phyloP scores from a whole-genome alignment of 2,329 filamentous ascomycete genomes.

The Aspergillus sp. region DNA sequence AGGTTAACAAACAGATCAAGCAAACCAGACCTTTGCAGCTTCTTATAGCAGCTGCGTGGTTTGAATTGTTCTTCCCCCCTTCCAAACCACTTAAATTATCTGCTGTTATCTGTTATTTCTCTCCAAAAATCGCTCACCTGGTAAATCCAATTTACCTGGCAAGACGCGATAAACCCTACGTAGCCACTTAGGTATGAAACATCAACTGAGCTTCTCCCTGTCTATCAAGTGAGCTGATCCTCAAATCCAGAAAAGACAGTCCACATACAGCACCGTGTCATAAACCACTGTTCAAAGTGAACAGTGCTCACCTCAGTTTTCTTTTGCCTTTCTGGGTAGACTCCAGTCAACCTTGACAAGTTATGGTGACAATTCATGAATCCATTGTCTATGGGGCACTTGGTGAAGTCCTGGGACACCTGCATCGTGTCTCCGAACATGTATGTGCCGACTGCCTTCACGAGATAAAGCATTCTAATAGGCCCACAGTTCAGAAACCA shows the following conservation, averaged over 20 bases:
- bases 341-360: not conserved
- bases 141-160: not conserved
- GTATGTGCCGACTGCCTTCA: constrained; percentile 19
- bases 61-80: not conserved
- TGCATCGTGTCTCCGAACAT: constrained; percentile 28
- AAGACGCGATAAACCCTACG: not conserved
- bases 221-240: too few relatives aligned
- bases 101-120: not conserved
- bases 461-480: constrained; percentile 1
- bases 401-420: constrained; percentile 28
- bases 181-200: too few relatives aligned
- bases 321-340: not conserved
- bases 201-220: too few relatives aligned
- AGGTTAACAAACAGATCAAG: not conserved
- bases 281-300: too few relatives aligned
- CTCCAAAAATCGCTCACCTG: too few relatives aligned
- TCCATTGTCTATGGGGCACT: constrained; percentile 29
- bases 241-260: too few relatives aligned
- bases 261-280: too few relatives aligned
- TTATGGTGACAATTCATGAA: too few relatives aligned
- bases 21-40: not conserved
- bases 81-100: not conserved
- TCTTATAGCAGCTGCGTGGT: not conserved
- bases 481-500: constrained; percentile 29
- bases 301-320: too few relatives aligned